These are phyloP conservation scores for Gnomoniopsis smithogilvyi DNA, from an alignment of 2,329 filamentous ascomycete species.

Conservation along the genomic window DNA sequence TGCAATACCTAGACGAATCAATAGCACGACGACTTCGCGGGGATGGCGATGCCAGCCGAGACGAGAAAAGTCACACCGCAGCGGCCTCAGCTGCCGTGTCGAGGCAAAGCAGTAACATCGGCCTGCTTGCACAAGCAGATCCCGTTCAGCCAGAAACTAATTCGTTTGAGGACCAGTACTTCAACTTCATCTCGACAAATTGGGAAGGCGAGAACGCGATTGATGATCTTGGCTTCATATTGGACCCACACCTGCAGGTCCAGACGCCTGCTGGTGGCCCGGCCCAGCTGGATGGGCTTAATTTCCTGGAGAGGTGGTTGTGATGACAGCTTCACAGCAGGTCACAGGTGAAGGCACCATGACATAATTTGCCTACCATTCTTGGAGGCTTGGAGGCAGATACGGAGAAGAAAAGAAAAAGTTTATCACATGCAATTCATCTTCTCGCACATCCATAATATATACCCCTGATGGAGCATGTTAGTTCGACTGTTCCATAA, in stretches of 20 bases:
- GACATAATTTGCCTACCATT: too few species aligned
- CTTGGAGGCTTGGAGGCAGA: too few species aligned
- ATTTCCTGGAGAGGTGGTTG: constrained; percentile 27
- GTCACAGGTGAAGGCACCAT: too few species aligned
- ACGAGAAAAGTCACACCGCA: not conserved
- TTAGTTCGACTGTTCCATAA: too few species aligned
- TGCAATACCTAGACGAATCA: constrained; percentile 35
- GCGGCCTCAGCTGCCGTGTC: constrained; percentile 1
- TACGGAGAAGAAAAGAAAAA: too few species aligned
- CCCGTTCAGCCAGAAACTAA: constrained; percentile 19
- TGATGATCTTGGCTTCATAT: constrained; percentile 31
- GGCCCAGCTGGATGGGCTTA: constrained; percentile 27
- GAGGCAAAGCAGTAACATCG: constrained; percentile 8
- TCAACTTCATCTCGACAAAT: constrained; percentile 29
- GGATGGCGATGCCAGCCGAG: constrained; percentile 8
- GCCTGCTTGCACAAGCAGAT: not conserved
- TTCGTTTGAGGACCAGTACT: constrained; percentile 33
- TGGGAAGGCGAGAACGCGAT: constrained; percentile 35
- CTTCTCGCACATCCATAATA: too few species aligned
- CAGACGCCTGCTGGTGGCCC: constrained; percentile 23
- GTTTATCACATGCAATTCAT: too few species aligned
- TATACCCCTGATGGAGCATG: too few species aligned
- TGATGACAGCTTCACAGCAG: constrained; percentile 7
- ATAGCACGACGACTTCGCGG: constrained; percentile 33
- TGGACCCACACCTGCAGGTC: constrained; percentile 23